Percentiles rank a stretch among this genome's conserved stretches.
These are phyloP conservation scores for Saccharomycopsis phalli DNA, from an alignment of 1,139 yeast genomes.

Conservation along the genomic window DNA sequence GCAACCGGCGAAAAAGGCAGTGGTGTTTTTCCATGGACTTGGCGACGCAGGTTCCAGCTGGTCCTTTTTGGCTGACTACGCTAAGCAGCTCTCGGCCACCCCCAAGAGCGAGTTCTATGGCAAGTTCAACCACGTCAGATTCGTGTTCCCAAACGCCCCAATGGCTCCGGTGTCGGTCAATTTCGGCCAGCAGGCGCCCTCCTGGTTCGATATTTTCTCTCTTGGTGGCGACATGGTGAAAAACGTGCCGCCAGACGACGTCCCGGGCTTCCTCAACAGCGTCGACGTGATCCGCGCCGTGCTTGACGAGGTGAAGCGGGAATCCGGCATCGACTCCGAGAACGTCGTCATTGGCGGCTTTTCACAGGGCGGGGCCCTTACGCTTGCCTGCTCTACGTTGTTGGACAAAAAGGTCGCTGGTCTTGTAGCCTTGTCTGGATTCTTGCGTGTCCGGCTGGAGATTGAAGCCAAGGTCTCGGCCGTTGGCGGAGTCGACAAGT, in stretches of 20 bases:
- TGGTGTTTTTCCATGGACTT: conserved; percentile 80
- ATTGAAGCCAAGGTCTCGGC: conserved; percentile 29
- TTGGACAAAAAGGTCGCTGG: conserved; percentile 68
- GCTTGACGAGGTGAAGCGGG: conserved; percentile 52
- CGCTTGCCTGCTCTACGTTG: conserved; percentile 46
- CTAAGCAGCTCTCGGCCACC: conserved; percentile 34
- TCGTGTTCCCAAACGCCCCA: conserved; percentile 88
- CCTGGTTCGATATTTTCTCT: conserved; percentile 77
- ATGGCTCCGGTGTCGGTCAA: conserved; percentile 56
- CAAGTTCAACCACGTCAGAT: conserved; percentile 52
- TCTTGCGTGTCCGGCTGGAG: conserved; percentile 45
- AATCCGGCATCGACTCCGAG: conserved; percentile 51
- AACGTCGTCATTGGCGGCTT: conserved; percentile 86
- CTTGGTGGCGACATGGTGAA: conserved; percentile 30
- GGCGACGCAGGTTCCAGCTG: conserved; percentile 92
- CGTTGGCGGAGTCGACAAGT: conserved; percentile 20
- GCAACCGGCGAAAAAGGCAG: conserved; percentile 48
- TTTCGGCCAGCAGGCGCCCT: conserved; percentile 62
- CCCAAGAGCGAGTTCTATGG: conserved; percentile 31
- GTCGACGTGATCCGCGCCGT: conserved; percentile 43
- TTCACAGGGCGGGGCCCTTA: conserved; percentile 85
- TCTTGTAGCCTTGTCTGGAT: conserved; percentile 69
- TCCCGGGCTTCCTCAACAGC: conserved; percentile 52
- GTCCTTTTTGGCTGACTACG: conserved; percentile 59
- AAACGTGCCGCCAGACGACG: conserved; percentile 42